Evolutionary conservation across 257 asterid species (phyloP), one percentile per base, ranked within the genome.

Genomic region (Eucommia ulmoides): DNA sequence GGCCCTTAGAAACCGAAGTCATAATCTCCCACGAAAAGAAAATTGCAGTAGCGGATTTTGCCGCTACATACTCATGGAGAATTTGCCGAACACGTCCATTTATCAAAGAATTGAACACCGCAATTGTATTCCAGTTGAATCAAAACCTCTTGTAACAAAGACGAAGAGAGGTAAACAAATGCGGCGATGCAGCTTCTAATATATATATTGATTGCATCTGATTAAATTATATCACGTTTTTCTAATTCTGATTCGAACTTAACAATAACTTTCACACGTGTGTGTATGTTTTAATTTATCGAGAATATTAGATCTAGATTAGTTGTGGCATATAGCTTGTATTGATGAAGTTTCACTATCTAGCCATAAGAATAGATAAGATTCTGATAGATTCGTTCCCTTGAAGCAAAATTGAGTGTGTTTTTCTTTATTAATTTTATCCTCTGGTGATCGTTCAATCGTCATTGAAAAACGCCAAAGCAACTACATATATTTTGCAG

Each of bases 141-240:
- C 11, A 69, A 11, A 42, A 74, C 38, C 10, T 58, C 26, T 12
- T 57, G 60, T 7, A 79, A 55, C 22, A 50, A 67, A 51, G 25
- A 9, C 2, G 61, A 56, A 22, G 60, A 56, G 2, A 82, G 41
- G 54, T 49, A 70, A 48, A 82, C 63, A 15, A 75, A 33, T 0
- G 83, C 23, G 52, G 97, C 85, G 14, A 89, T 71, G 58, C n/a
- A n/a, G n/a, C n/a, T n/a, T n/a, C n/a, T n/a, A n/a, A n/a, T n/a
- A n/a, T n/a, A n/a, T n/a, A n/a, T n/a, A n/a, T n/a, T n/a, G n/a
- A n/a, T n/a, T n/a, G n/a, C n/a, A n/a, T n/a, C n/a, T n/a, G n/a
- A n/a, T n/a, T n/a, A n/a, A n/a, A n/a, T n/a, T n/a, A n/a, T n/a
- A n/a, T n/a, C n/a, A n/a, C n/a, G n/a, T n/a, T n/a, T n/a, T n/a